A percentile compares a stretch with the other conserved stretches of the same genome.
Evolutionary conservation across 768 basidiomycete species (phyloP).

Genomic region (Leccinum incarnatum): DNA sequence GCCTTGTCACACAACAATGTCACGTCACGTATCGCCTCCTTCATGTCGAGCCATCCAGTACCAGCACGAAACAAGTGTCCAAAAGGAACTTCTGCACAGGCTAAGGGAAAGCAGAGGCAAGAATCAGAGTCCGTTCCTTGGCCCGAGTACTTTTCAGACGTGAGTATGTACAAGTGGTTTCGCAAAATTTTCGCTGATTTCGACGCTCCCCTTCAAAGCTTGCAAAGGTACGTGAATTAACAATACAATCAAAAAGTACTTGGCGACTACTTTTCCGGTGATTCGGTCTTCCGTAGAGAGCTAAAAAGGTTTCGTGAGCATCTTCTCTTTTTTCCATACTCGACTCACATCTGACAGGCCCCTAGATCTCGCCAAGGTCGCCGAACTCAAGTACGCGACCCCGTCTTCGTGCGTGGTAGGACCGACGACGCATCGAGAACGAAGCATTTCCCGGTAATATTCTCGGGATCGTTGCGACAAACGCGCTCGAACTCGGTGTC

Average conservation of each 20-base stretch:
- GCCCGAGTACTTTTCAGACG: conserved; percentile 64
- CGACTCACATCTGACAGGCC: too few relatives aligned
- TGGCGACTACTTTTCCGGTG: too few relatives aligned
- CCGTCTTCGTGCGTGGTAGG: conserved; percentile 38
- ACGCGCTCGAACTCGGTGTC: conserved; percentile 88
- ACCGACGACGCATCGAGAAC: conserved; percentile 75
- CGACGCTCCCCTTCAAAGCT: too few relatives aligned
- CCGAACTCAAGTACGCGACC: too few relatives aligned
- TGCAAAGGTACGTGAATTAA: too few relatives aligned
- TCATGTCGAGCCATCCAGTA: not conserved
- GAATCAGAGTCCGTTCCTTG: conserved; percentile 32
- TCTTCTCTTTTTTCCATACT: too few relatives aligned
- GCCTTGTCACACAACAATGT: conserved; percentile 3
- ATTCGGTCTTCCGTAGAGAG: too few relatives aligned
- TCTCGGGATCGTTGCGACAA: conserved; percentile 85
- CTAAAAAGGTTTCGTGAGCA: too few relatives aligned
- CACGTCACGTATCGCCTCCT: conserved; percentile 22
- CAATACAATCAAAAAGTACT: too few relatives aligned
- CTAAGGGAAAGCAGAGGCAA: conserved; percentile 21
- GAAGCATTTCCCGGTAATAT: conserved; percentile 84
- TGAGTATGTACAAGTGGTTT: conserved; percentile 17
- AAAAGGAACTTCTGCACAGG: conserved; percentile 17
- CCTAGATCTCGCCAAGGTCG: too few relatives aligned
- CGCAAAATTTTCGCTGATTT: too few relatives aligned
- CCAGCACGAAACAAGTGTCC: not conserved